Percentiles rank a stretch among this genome's conserved stretches.
Conservation (phyloP, 2,329 filamentous ascomycete species). For the Tolypocladium tropicale region DNA sequence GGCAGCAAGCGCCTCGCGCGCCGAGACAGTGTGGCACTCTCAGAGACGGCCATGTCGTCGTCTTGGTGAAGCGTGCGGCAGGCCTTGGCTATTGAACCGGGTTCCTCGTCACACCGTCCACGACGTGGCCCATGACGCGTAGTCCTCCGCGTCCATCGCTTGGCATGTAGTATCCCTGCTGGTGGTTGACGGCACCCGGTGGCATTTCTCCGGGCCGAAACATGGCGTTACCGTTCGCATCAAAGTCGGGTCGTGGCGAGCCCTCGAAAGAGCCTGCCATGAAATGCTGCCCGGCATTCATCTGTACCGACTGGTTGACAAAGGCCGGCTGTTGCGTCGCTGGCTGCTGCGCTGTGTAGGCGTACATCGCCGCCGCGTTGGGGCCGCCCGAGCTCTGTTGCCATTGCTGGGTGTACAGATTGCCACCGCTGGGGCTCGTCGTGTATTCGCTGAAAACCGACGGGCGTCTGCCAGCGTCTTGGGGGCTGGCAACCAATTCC, state of each 20-base stretch:
- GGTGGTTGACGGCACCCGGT: constrained; percentile 16
- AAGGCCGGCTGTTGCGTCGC: constrained; percentile 19
- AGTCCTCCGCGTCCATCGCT: constrained; percentile 21
- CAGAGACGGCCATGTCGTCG: not conserved
- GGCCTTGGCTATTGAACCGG: constrained; percentile 1
- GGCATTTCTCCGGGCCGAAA: constrained; percentile 22
- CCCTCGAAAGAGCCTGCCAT: constrained; percentile 24
- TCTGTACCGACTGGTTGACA: constrained; percentile 18
- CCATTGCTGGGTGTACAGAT: constrained; percentile 34
- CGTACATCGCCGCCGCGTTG: constrained; percentile 32
- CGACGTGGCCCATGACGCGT: constrained; percentile 15
- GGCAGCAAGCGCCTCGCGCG: not conserved
- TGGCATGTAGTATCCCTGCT: constrained; percentile 22
- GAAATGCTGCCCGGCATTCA: constrained; percentile 22
- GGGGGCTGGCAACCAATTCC: constrained; percentile 34
- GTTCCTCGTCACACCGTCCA: constrained; percentile 17
- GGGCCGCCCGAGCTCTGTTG: constrained; percentile 31
- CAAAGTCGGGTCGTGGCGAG: constrained; percentile 21
- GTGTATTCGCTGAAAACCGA: constrained; percentile 38
- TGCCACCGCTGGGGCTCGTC: constrained; percentile 24
- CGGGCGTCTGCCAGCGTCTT: constrained; percentile 34
- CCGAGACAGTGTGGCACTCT: not conserved
- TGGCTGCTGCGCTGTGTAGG: constrained; percentile 30
- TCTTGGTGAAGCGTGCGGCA: not conserved
- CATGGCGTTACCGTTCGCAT: constrained; percentile 17